Evolutionary conservation across 306 rosid species (phyloP).

Genomic region (Coriaria nepalensis): DNA sequence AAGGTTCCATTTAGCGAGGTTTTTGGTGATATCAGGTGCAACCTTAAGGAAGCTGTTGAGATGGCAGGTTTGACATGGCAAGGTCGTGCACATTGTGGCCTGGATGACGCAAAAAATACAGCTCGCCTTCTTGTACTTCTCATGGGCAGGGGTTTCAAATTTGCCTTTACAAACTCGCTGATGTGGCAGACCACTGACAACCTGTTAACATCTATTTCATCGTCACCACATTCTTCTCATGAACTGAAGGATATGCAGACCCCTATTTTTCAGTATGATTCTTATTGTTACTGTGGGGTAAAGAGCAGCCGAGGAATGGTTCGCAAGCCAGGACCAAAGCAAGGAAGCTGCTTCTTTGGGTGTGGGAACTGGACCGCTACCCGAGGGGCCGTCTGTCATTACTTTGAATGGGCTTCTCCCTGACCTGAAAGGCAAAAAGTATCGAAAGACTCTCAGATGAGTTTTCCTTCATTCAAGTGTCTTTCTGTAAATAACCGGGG

Average conservation of each 20-base stretch:
- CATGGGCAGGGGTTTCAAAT: slow-evolving; percentile 62
- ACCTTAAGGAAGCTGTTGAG: slow-evolving; percentile 86
- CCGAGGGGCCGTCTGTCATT: slow-evolving; percentile 75
- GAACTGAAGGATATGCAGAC: slow-evolving; percentile 39
- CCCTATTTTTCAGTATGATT: slow-evolving; percentile 35
- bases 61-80: slow-evolving; percentile 80
- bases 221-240: slow-evolving; percentile 32
- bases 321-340: slow-evolving; percentile 77
- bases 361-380: slow-evolving; percentile 78
- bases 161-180: slow-evolving; percentile 59
- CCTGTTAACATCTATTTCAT: slow-evolving; percentile 42
- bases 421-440: slow-evolving; percentile 11
- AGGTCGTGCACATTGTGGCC: slow-evolving; percentile 92
- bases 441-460: slow-evolving; percentile 17
- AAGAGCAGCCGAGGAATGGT: slow-evolving; percentile 58
- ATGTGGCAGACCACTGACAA: slow-evolving; percentile 52
- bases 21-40: slow-evolving; percentile 67
- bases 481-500: slow-evolving; percentile 23
- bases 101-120: slow-evolving; percentile 86
- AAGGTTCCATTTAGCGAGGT: slow-evolving; percentile 74
- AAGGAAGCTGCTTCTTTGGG: slow-evolving; percentile 70
- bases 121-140: slow-evolving; percentile 68
- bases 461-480: slow-evolving; percentile 21
- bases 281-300: slow-evolving; percentile 73
- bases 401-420: slow-evolving; percentile 75